A percentile compares a stretch with the other conserved stretches of the same genome.
phyloP scores from a whole-genome alignment of 2,329 filamentous ascomycete genomes.

The Exophiala sp. region DNA sequence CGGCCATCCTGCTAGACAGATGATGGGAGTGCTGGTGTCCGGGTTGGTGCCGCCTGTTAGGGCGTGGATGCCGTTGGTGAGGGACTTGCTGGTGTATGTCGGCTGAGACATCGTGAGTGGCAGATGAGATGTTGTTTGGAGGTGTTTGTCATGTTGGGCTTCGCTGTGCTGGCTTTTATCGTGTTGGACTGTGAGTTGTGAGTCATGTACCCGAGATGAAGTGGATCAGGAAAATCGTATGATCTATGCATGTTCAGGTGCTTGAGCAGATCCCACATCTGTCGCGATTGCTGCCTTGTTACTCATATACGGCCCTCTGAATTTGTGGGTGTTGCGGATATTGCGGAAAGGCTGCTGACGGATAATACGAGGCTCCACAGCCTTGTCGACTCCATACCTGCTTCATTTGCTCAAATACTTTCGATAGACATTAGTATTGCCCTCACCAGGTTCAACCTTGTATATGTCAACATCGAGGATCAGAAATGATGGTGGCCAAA shows the following conservation, averaged over 20 bases:
- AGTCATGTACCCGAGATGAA: not conserved
- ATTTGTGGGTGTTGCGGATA: not conserved
- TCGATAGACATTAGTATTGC: too few species aligned
- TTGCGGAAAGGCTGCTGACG: not conserved
- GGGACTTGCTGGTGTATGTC: not conserved
- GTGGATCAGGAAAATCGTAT: too few species aligned
- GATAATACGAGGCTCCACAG: not conserved
- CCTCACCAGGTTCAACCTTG: too few species aligned
- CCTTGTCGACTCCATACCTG: not conserved
- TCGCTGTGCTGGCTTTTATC: not conserved
- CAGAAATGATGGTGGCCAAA: too few species aligned
- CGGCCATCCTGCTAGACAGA: constrained; percentile 30
- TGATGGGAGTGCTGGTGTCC: constrained; percentile 18
- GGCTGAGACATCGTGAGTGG: not conserved
- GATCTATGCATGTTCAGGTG: too few species aligned
- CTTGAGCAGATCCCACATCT: not conserved
- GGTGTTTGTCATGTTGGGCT: not conserved
- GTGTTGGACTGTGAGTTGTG: not conserved
- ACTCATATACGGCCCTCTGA: not conserved
- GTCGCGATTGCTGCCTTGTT: not conserved
- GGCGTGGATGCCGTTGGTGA: constrained; percentile 26
- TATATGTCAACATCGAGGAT: too few species aligned
- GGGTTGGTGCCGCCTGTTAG: constrained; percentile 27
- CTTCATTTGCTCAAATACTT: too few species aligned
- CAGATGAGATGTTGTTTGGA: not conserved